Conservation (phyloP, 371 early-diverging fungal genomes). For the Dichotomocladium elegans region DNA sequence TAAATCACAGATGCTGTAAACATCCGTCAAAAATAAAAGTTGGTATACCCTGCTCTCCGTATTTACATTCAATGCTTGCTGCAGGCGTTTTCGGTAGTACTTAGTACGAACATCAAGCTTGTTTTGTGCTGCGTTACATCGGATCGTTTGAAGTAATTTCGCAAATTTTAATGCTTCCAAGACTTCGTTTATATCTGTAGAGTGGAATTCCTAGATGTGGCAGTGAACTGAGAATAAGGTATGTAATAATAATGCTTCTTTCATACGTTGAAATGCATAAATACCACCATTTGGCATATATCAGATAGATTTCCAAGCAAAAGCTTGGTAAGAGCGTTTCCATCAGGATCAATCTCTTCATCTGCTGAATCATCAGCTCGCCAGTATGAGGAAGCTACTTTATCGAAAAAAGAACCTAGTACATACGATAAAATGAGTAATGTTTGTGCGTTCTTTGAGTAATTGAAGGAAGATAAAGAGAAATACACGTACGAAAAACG, state of each 20-base stretch:
- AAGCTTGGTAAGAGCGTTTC: constrained; percentile 1
- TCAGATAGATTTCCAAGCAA: constrained; percentile 5
- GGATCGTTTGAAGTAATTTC: constrained; percentile 1
- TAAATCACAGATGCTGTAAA: too few relatives aligned
- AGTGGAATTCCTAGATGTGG: constrained; percentile 5
- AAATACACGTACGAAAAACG: constrained; percentile 4
- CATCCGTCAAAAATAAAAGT: too few relatives aligned
- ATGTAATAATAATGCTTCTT: background rate
- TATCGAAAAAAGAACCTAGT: too few relatives aligned
- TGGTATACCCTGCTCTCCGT: too few relatives aligned
- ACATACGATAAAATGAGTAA: too few relatives aligned
- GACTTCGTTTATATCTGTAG: constrained; percentile 2
- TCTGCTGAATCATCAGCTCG: too few relatives aligned
- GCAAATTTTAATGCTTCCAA: constrained; percentile 7
- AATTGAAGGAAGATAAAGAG: too few relatives aligned
- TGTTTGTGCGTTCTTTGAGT: too few relatives aligned
- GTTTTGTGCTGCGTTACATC: constrained; percentile 1
- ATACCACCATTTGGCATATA: constrained; percentile 2
- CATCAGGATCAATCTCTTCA: background rate
- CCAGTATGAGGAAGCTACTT: background rate
- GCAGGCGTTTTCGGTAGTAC: too few relatives aligned
- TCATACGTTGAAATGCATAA: constrained; percentile 12
- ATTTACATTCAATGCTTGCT: too few relatives aligned
- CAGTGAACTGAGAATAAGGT: background rate
- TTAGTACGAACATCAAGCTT: constrained; percentile 9